Evolutionary conservation across 1,139 yeast species (phyloP), one percentile per base, ranked within the genome.

Genomic region (Suhomyces guaymorum): DNA sequence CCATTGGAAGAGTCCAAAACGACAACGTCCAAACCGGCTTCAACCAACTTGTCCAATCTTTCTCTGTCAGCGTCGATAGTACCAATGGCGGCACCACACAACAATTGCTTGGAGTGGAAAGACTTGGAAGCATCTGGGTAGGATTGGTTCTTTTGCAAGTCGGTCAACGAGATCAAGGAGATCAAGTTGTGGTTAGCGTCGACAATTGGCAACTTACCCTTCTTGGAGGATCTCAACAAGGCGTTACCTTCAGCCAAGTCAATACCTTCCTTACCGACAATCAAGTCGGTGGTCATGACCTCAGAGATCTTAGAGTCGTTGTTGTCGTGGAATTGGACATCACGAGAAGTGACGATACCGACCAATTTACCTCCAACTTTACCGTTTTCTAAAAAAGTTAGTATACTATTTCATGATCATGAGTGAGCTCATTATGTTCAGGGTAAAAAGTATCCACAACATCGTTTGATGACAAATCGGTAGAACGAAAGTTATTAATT

Each of bases 51-150:
- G 43, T 63, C 63, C 56, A 92, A 78, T 72, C 99, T 88, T 55
- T 76, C 83, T 59, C 77, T 85, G 70, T 92, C 98, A 53, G 88
- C 83, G 30, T 79, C 84, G 46, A 95, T 75, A 46, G 98, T 92
- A 66, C 98, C 98, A 59, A 92, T 80, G 45, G 98, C 95, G 52
- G 98, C 99, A 76, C 98, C 98, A 78, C 96, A 88, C 57, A 94
- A 78, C 62, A 92, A 78, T 72, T 92, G 99, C 76, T 92, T 92
- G 40, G 97, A 87, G 54, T 82, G 75, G 57, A 80, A 83, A 27
- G 96, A 85, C 73, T 92, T 92, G 47, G 97, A 89, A 42, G 98
- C 97, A 50, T 82, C 74, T 54, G 99, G 99, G 73, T 77, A 92
- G 61, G 79, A 77, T 72, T 85, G 85, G 71, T 94, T 92, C 78